Conservation (phyloP, 2,329 filamentous ascomycete species). For the Mollisia scopiformis region DNA sequence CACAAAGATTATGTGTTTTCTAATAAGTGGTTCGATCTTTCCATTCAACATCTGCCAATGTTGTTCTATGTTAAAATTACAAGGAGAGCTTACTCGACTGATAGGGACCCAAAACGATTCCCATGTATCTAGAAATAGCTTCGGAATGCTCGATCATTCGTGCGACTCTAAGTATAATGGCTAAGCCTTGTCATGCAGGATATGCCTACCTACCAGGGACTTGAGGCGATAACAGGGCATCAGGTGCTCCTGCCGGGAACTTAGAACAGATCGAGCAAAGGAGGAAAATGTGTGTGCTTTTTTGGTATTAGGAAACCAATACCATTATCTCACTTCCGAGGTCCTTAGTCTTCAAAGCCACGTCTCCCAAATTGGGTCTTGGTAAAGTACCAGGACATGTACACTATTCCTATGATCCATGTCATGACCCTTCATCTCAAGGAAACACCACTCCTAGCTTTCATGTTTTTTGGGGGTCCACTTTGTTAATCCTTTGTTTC, state of each 20-base stretch:
- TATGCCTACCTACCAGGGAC: background rate
- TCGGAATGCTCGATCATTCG: background rate
- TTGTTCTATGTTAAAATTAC: background rate
- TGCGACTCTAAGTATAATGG: background rate
- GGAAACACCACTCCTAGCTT: no score
- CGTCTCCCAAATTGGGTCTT: background rate
- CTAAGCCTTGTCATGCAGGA: background rate
- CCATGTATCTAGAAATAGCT: background rate
- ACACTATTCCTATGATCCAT: no score
- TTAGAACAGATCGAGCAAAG: background rate
- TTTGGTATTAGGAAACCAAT: no score
- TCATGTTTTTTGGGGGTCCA: no score
- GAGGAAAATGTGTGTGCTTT: background rate
- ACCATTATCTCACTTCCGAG: no score
- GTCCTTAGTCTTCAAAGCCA: no score
- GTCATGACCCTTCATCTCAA: no score
- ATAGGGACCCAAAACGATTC: background rate
- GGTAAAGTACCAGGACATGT: no score
- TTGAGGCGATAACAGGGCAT: background rate
- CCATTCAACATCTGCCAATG: background rate
- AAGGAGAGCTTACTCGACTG: background rate
- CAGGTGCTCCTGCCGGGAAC: background rate
- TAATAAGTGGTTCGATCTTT: background rate
- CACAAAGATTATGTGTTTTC: background rate
- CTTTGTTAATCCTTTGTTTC: no score